Evolutionary conservation across 352 stramenopile genomes (phyloP).

Genomic region (Pythium aphanidermatum): DNA sequence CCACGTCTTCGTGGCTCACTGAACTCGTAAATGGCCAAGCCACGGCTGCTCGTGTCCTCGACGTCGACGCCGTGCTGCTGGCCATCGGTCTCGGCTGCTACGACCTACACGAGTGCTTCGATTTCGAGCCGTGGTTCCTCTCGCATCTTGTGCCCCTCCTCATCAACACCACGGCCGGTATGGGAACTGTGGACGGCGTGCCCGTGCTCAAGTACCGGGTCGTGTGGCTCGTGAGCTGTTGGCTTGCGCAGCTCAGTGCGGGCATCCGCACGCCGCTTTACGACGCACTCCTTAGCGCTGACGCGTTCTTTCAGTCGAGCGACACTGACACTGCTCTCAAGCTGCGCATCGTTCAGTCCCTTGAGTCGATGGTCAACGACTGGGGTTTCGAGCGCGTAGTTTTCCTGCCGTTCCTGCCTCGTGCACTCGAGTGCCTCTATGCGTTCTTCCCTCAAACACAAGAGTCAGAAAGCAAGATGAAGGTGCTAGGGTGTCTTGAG

Average conservation of each 20-base stretch:
- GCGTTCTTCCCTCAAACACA: slow-evolving; percentile 55
- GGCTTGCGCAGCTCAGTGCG: slow-evolving; percentile 74
- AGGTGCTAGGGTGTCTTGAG: slow-evolving; percentile 66
- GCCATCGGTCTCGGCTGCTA: slow-evolving; percentile 79
- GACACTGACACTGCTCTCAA: slow-evolving; percentile 56
- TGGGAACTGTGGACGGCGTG: slow-evolving; percentile 38
- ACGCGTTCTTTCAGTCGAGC: slow-evolving; percentile 22
- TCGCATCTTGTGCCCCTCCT: slow-evolving; percentile 68
- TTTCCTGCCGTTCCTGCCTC: slow-evolving; percentile 63
- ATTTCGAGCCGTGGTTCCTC: slow-evolving; percentile 85
- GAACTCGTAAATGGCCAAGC: slow-evolving; percentile 23
- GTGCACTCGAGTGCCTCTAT: slow-evolving; percentile 56
- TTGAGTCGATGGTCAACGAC: slow-evolving; percentile 76
- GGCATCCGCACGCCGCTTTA: slow-evolving; percentile 69
- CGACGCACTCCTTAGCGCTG: slow-evolving; percentile 52
- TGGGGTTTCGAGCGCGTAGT: slow-evolving; percentile 74
- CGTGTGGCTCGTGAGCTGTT: slow-evolving; percentile 85
- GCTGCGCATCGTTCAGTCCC: slow-evolving; percentile 64
- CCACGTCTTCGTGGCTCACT: slow-evolving; percentile 40
- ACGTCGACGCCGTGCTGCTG: slow-evolving; percentile 75
- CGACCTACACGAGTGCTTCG: slow-evolving; percentile 82
- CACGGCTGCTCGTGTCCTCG: slow-evolving; percentile 23
- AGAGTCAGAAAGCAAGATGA: slow-evolving; percentile 76
- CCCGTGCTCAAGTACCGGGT: slow-evolving; percentile 71
- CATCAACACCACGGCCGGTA: slow-evolving; percentile 16